A percentile compares a stretch with the other conserved stretches of the same genome.
Conservation (phyloP, 352 stramenopile species). For the Globisporangium spinosum region DNA sequence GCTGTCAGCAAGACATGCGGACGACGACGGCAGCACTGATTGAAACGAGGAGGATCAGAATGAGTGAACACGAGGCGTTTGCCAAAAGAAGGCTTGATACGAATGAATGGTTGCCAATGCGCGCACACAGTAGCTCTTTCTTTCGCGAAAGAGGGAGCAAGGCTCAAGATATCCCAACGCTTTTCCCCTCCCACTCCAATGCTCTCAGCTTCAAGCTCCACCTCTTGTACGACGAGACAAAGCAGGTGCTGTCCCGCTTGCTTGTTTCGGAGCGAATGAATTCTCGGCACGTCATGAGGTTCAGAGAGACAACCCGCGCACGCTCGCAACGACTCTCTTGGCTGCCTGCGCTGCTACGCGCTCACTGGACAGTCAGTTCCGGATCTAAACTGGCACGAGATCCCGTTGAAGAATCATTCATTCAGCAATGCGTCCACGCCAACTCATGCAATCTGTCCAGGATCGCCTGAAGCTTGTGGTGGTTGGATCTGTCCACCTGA, state of each 20-base stretch:
- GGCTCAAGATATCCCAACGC: no score
- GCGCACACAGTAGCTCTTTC: neutral
- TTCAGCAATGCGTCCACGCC: neutral
- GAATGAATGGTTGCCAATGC: neutral
- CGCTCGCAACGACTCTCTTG: neutral
- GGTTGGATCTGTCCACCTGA: neutral
- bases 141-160: neutral
- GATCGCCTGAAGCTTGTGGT: no score
- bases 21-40: neutral
- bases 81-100: neutral
- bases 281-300: constrained; percentile 6
- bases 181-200: neutral
- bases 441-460: no score
- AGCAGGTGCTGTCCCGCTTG: neutral
- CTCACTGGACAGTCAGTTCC: no score
- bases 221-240: neutral
- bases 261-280: neutral
- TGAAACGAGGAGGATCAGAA: neutral
- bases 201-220: neutral
- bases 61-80: neutral
- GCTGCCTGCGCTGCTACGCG: neutral
- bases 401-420: no score
- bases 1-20: neutral
- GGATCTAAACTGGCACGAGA: no score
- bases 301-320: neutral